Evolutionary conservation across 2,329 filamentous ascomycete species (phyloP).

Genomic region (Colletotrichum sidae): DNA sequence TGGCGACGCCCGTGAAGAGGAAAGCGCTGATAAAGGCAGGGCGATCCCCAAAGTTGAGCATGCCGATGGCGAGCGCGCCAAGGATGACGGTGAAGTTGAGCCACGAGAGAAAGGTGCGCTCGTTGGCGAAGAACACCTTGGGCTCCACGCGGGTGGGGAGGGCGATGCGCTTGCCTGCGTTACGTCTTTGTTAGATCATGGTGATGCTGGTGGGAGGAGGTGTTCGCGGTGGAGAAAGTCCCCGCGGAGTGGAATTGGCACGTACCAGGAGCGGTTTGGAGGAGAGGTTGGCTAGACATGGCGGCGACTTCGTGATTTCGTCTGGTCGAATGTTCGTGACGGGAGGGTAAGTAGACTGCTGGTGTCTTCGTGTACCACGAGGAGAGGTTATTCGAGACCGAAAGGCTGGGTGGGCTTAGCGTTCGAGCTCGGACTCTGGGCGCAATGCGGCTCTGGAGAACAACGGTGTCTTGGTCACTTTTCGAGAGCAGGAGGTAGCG

Average conservation of each 20-base stretch:
- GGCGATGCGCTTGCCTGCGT: constrained; percentile 93
- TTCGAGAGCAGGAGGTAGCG: background rate
- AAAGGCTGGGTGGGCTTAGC: constrained; percentile 8
- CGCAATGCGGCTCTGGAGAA: background rate
- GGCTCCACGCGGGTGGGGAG: constrained; percentile 98
- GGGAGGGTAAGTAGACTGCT: background rate
- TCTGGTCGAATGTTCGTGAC: background rate
- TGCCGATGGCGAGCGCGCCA: constrained; percentile 93
- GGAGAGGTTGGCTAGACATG: constrained; percentile 97
- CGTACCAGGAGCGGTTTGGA: constrained; percentile 91
- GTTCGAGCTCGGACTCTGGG: constrained; percentile 29
- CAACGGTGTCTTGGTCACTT: constrained; percentile 10
- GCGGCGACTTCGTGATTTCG: constrained; percentile 41
- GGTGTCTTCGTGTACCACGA: background rate
- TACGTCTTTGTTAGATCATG: background rate
- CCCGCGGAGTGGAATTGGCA: constrained; percentile 14
- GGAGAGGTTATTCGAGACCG: constrained; percentile 10
- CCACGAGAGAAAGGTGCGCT: constrained; percentile 99
- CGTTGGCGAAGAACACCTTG: constrained; percentile 99
- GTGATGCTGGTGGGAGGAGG: constrained; percentile 17
- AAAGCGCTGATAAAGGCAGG: constrained; percentile 94
- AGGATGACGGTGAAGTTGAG: constrained; percentile 99
- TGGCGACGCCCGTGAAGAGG: constrained; percentile 92
- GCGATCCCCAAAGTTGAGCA: constrained; percentile 97
- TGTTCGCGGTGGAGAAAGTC: background rate